phyloP scores from a whole-genome alignment of 495 filamentous ascomycete species.

The Penicillium chermesinum region DNA sequence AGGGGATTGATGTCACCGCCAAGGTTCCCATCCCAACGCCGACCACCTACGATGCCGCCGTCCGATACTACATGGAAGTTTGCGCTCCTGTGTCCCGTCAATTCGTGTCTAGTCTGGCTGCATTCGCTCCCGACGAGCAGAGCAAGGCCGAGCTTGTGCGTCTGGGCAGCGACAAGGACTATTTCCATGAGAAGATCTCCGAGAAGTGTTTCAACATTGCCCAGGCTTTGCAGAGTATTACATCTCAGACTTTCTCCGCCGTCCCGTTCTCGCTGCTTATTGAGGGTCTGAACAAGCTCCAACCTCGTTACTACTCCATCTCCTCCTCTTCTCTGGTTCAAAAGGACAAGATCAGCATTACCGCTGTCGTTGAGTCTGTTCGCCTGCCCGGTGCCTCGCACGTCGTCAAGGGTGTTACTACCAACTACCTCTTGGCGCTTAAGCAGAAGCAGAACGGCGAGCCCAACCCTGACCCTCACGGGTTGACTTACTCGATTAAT shows the following conservation, averaged over 20 bases:
- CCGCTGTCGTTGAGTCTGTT: constrained; percentile 86
- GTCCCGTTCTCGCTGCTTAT: constrained; percentile 94
- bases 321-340: constrained; percentile 94
- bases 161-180: constrained; percentile 89
- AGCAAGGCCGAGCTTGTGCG: constrained; percentile 81
- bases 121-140: constrained; percentile 82
- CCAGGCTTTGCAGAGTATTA: constrained; percentile 73
- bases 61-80: constrained; percentile 97
- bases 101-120: constrained; percentile 78
- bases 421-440: constrained; percentile 92
- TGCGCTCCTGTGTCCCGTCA: constrained; percentile 94
- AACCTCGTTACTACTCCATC: constrained; percentile 98
- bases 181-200: constrained; percentile 85
- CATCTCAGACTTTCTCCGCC: constrained; percentile 67
- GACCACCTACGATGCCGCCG: constrained; percentile 90
- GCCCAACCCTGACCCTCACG: constrained; percentile 76
- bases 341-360: constrained; percentile 89
- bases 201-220: constrained; percentile 85
- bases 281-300: constrained; percentile 89
- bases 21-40: constrained; percentile 97
- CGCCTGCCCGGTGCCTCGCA: constrained; percentile 71
- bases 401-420: constrained; percentile 88
- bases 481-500: constrained; percentile 79
- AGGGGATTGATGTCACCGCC: constrained; percentile 89
- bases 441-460: constrained; percentile 98